A percentile compares a stretch with the other conserved stretches of the same genome.
phyloP scores from a whole-genome alignment of 768 basidiomycete species.

The Agrocybe pediades region DNA sequence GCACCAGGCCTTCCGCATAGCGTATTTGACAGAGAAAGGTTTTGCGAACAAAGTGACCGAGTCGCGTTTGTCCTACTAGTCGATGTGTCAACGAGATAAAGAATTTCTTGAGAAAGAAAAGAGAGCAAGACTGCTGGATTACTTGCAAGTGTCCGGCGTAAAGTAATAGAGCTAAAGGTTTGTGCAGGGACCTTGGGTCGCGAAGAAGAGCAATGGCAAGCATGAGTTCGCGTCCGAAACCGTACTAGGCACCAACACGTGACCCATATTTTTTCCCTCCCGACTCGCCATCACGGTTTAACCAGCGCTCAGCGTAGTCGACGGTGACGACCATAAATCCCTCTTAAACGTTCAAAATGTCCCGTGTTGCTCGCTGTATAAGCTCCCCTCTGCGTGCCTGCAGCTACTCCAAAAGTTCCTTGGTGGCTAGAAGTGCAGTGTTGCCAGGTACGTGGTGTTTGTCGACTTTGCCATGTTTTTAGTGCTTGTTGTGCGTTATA shows the following conservation, averaged over 20 bases:
- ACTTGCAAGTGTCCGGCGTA: too few species aligned
- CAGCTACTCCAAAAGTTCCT: constrained; percentile 5
- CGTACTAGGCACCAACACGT: neutral
- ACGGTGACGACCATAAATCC: neutral
- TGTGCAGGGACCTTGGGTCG: too few species aligned
- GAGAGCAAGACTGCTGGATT: too few species aligned
- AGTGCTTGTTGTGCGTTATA: constrained; percentile 11
- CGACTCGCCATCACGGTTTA: neutral
- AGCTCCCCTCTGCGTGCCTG: constrained; percentile 22
- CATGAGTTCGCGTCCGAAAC: neutral
- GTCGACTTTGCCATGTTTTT: constrained; percentile 7
- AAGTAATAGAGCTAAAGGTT: too few species aligned
- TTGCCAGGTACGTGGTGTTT: constrained; percentile 16
- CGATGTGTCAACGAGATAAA: too few species aligned
- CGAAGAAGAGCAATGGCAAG: too few species aligned
- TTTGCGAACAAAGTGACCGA: too few species aligned
- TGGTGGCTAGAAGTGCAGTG: constrained; percentile 8
- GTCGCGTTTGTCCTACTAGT: too few species aligned
- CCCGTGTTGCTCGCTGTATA: constrained; percentile 28
- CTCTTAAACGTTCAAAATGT: constrained; percentile 22
- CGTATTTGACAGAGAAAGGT: too few species aligned
- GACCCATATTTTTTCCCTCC: neutral
- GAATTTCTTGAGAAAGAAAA: too few species aligned
- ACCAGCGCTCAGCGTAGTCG: neutral
- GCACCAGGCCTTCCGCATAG: too few species aligned